Evolutionary conservation across 345 rosid species (phyloP), one percentile per base, ranked within the genome.

Genomic region (Draba incana): DNA sequence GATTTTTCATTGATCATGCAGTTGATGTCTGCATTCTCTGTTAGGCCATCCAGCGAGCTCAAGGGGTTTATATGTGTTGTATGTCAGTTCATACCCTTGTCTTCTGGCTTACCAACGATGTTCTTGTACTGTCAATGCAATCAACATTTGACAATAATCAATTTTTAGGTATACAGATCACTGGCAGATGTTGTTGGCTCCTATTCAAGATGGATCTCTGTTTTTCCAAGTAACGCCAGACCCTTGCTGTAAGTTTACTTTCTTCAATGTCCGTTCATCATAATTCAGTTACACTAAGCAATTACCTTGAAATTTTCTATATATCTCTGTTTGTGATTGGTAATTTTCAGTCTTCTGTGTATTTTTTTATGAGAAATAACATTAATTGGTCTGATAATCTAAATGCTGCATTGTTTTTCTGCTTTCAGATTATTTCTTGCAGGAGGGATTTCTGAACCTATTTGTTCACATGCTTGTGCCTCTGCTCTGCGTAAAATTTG

Each of bases 151-250:
- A 51, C 66, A 51, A 30, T 53, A n/a, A 35, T 72, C 52, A 60
- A 75, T 71, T 80, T 85, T 68, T 81, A 93, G 98, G 97, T 93
- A 63, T 87, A 84, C 82, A 90, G 89, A 79, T 84, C 97, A 53
- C 87, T 90, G 62, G 92, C 98, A 30, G 92, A 93, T 59, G 90
- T 88, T 78, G 79, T 90, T 76, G 98, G 97, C 76, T 93, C 98
- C 65, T 93, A 85, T 80, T 90, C 98, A 61, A 90, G 84, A 82
- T 93, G 87, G 92, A 83, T 93, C 68, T 81, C 92, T 78, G 64
- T 84, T 70, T 80, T 72, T 69, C 89, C 84, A 76, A 80, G 79
- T 78, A 81, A 85, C 61, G 70, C 87, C 8, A 79, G 90, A 68
- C 85, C 96, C 47, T 73, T 84, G 74, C 79, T 93, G 98, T 93